Base-by-base conservation (phyloP, 2,329 filamentous ascomycete species). In the Penicillium sp. region DNA sequence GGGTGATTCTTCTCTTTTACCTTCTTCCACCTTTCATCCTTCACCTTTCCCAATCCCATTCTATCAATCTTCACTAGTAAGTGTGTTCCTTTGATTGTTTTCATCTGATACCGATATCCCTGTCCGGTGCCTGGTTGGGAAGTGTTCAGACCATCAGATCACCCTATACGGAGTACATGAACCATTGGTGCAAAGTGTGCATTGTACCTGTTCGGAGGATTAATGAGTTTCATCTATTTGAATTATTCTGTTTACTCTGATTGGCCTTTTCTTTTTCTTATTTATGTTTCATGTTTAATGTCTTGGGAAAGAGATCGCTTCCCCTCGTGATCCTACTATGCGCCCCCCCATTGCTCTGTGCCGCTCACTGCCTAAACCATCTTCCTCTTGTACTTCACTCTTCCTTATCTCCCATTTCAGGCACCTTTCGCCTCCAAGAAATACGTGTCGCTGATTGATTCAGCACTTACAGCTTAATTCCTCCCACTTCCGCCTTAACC, bases 351-450 rank as follows among this genome's bases (percentile, higher is more conserved):
- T 43, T 31, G 43, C 40, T 42, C 43, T 54, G 41, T 57, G 50
- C 29, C 42, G 50, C 55, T 53, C 54, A 52, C 49, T 57, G 40
- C 54, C 54, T 45, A 52, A 56, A 41, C 37, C 29, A 58, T 55
- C 38, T n/a, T 27, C 50, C 21, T 23, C 15, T 10, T 13, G n/a
- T 53, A 33, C 29, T 47, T 53, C 17, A 33, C 29, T 37, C 29
- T 41, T 37, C 7, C 31, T 42, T 42, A 19, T 57, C 27, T 54
- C 23, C 41, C 29, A 35, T 48, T 52, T 31, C 40, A 46, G 48
- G 23, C 38, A 43, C 23, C 9, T 23, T 10, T 19, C 1, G 35
- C 38, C 38, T 25, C 17, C 41, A 27, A 25, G n/a, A 23, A 33
- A 48, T 38, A 19, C 37, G 31, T 33, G 19, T 58, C 38, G 17